These are phyloP conservation scores for Wickerhamomyces queroliae DNA, from an alignment of 805 yeast genomes.

Conservation along the genomic window DNA sequence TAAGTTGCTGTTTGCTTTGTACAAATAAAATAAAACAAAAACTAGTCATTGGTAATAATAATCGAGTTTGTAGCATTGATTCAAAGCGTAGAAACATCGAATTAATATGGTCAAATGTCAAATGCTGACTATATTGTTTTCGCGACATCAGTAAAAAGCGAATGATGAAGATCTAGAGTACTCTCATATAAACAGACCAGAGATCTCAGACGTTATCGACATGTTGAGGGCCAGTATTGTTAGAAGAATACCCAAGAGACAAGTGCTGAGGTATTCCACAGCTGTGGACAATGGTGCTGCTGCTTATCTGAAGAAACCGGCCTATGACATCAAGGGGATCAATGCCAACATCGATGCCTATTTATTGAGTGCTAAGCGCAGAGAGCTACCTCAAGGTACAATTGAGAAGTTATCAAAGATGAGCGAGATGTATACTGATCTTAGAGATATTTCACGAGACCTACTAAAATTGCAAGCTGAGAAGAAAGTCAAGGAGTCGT, in stretches of 20 bases:
- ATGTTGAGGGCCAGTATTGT: too few relatives aligned
- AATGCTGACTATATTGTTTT: too few relatives aligned
- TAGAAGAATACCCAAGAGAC: not conserved
- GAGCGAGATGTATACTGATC: slow-evolving; percentile 20
- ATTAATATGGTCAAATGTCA: too few relatives aligned
- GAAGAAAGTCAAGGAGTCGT: slow-evolving; percentile 23
- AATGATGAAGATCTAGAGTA: too few relatives aligned
- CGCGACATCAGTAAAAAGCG: too few relatives aligned
- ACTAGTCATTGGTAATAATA: not conserved
- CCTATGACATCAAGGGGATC: slow-evolving; percentile 28
- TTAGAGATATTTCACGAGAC: slow-evolving; percentile 14
- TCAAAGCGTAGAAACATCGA: too few relatives aligned
- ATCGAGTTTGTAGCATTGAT: too few relatives aligned
- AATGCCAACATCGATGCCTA: slow-evolving; percentile 23
- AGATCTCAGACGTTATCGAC: too few relatives aligned
- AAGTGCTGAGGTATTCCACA: not conserved
- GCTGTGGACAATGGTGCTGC: not conserved
- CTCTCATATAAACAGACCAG: too few relatives aligned
- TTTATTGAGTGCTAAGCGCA: slow-evolving; percentile 24
- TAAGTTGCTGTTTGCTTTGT: slow-evolving; percentile 26
- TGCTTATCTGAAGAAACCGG: slow-evolving; percentile 22
- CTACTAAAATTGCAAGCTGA: slow-evolving; percentile 24
- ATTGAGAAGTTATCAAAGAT: slow-evolving; percentile 23
- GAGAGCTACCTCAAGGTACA: slow-evolving; percentile 20
- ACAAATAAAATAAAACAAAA: not conserved